phyloP scores from a whole-genome alignment of 1,139 yeast species.

The Magnusiomyces sp. region DNA sequence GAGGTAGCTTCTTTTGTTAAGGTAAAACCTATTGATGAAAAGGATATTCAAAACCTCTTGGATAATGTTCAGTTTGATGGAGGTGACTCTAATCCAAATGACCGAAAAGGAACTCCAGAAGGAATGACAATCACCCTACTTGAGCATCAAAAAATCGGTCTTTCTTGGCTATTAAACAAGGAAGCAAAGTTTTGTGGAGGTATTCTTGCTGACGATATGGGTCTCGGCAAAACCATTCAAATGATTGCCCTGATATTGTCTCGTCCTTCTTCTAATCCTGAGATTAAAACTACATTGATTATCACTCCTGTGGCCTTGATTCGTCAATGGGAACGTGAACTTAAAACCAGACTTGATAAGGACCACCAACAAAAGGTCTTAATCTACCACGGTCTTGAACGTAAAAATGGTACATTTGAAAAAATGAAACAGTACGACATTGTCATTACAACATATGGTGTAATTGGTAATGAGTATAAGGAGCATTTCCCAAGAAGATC shows the following conservation, averaged over 20 bases:
- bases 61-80: constrained; percentile 63
- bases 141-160: constrained; percentile 81
- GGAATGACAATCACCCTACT: constrained; percentile 56
- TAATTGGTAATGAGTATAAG: constrained; percentile 43
- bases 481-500: constrained; percentile 26
- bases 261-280: constrained; percentile 35
- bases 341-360: constrained; percentile 50
- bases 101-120: constrained; percentile 59
- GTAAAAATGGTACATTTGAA: constrained; percentile 31
- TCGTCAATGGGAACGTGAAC: constrained; percentile 78
- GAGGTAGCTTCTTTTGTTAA: not conserved
- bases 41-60: constrained; percentile 46
- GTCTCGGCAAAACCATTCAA: constrained; percentile 86
- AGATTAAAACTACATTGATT: constrained; percentile 53
- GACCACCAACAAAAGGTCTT: constrained; percentile 41
- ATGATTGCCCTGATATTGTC: constrained; percentile 59
- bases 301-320: constrained; percentile 81
- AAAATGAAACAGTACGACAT: constrained; percentile 56
- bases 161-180: constrained; percentile 69
- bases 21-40: constrained; percentile 16
- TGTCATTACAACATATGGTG: constrained; percentile 70
- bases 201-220: constrained; percentile 89
- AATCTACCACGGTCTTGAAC: constrained; percentile 51
- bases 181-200: constrained; percentile 63
- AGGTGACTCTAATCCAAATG: constrained; percentile 32